A percentile compares a stretch with the other conserved stretches of the same genome.
These are phyloP conservation scores for Blastobotrys aristatus DNA, from an alignment of 1,139 yeast species.

Conservation along the genomic window DNA sequence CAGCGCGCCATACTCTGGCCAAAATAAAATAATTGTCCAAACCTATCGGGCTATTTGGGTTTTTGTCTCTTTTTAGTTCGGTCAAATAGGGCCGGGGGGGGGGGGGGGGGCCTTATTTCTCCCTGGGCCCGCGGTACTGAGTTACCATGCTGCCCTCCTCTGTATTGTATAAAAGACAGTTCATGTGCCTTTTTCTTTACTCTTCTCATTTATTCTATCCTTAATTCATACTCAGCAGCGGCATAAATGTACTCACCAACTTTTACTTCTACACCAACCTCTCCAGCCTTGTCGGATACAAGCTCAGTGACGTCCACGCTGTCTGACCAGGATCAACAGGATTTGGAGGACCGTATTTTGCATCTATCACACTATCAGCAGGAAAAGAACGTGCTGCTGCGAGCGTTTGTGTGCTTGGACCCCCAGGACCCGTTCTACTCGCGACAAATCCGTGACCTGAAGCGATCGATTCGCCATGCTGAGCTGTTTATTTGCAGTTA, in stretches of 20 bases:
- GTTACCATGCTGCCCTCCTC: background rate
- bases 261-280: background rate
- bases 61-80: no score
- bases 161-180: background rate
- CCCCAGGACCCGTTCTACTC: conserved; percentile 13
- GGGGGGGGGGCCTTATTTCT: no score
- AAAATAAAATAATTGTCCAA: no score
- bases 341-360: background rate
- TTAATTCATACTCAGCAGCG: no score
- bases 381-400: conserved; percentile 12
- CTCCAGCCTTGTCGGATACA: conserved; percentile 5
- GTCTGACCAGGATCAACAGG: background rate
- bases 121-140: no score
- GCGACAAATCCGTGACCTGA: conserved; percentile 6
- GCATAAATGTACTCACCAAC: no score
- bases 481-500: conserved; percentile 16
- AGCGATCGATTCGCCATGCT: conserved; percentile 12
- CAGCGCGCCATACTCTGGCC: no score
- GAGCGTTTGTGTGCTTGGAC: conserved; percentile 14
- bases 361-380: conserved; percentile 10
- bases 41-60: no score
- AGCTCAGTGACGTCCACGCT: background rate
- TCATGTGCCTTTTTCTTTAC: background rate
- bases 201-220: no score
- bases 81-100: no score